These are phyloP conservation scores for Allium sativum DNA, from an alignment of 106 monocot species.

Conservation along the genomic window DNA sequence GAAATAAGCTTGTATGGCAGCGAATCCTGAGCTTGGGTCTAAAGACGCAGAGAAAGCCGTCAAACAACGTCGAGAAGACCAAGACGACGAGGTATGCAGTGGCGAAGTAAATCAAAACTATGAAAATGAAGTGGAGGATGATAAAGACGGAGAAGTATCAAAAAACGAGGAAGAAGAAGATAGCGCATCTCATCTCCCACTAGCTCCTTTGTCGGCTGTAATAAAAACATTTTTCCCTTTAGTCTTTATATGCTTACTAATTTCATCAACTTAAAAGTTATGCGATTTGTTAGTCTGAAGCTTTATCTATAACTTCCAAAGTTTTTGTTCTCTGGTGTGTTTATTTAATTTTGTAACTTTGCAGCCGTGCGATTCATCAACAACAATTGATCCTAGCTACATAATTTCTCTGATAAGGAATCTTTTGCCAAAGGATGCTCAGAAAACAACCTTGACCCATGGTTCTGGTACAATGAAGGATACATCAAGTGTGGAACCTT, in stretches of 20 bases:
- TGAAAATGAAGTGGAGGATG: background rate
- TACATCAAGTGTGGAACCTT: background rate
- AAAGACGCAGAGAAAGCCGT: no score
- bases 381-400: constrained; percentile 93
- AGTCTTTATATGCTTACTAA: background rate
- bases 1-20: no score
- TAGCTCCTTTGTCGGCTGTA: constrained; percentile 8
- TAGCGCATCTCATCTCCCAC: constrained; percentile 12
- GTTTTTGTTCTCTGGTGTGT: background rate
- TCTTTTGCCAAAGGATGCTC: constrained; percentile 45
- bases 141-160: no score
- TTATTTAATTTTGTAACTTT: background rate
- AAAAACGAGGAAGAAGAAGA: constrained; percentile 3
- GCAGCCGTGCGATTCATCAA: constrained; percentile 47
- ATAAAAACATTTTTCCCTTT: background rate
- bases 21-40: no score
- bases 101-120: background rate
- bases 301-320: background rate
- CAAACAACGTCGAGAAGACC: no score
- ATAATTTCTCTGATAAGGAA: constrained; percentile 79
- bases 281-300: background rate
- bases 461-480: constrained; percentile 3
- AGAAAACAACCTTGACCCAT: constrained; percentile 4
- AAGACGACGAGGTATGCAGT: background rate
- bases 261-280: background rate